Evolutionary conservation across 208 protist genomes (phyloP).

Genomic region (Balamuthia mandrillaris): DNA sequence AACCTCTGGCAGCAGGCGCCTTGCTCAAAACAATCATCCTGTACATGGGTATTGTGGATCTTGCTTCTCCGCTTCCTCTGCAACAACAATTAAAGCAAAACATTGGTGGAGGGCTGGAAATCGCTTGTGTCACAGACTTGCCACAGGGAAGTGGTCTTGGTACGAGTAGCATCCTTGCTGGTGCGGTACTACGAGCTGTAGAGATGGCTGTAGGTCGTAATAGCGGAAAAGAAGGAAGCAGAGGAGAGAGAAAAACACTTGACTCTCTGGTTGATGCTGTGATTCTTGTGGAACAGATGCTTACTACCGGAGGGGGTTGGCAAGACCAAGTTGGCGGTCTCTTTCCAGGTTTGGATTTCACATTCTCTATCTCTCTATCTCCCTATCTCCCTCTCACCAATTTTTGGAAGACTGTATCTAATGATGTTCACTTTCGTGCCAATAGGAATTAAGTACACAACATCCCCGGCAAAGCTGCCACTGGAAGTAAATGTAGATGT

Average conservation of each 20-base stretch:
- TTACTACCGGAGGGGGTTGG: slow-evolving; percentile 61
- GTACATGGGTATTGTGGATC: background rate
- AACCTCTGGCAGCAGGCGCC: slow-evolving; percentile 1
- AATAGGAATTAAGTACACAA: too few relatives aligned
- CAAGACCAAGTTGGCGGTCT: slow-evolving; percentile 59
- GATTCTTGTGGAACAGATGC: slow-evolving; percentile 68
- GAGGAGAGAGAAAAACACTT: too few relatives aligned
- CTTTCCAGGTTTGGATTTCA: slow-evolving; percentile 46
- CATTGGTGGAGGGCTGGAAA: background rate
- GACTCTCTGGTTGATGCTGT: too few relatives aligned
- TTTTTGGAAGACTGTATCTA: too few relatives aligned
- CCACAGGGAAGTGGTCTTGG: slow-evolving; percentile 45
- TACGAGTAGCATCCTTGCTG: slow-evolving; percentile 43
- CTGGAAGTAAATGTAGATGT: background rate
- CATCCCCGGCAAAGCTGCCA: background rate
- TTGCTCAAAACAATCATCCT: slow-evolving; percentile 27
- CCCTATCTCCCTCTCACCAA: background rate
- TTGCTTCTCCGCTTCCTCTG: background rate
- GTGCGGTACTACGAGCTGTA: slow-evolving; percentile 28
- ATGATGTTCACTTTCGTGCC: too few relatives aligned
- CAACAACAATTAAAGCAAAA: background rate
- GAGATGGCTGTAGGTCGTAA: background rate
- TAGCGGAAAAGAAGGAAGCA: too few relatives aligned
- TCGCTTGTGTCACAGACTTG: background rate
- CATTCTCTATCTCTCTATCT: slow-evolving; percentile 44